Base-by-base conservation (phyloP, 2,329 filamentous ascomycete species). In the Thielaviopsis ethacetica region DNA sequence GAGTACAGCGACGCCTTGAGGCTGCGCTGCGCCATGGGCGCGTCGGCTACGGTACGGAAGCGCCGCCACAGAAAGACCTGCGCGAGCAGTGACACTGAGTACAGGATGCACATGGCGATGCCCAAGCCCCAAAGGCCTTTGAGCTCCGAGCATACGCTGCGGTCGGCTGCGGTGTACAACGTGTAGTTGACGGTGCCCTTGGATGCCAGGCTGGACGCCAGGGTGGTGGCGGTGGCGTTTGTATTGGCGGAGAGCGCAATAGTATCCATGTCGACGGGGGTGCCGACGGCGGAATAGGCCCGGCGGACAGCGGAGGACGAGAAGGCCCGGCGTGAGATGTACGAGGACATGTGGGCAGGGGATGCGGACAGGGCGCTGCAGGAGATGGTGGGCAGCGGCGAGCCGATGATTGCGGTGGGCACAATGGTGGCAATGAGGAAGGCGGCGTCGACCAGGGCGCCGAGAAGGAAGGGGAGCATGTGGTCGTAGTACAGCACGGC, bases 71-170 rank as follows among this genome's bases (percentile, higher is more conserved):
- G 73, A 64, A 81, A 81, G 59, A 75, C 70, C 30, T 76, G 78
- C 53, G 79, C 75, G 55, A 84, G 70, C 53, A 76, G 72, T 1
- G 82, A 84, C 61, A 87, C 77, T 62, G 80, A 76, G 66, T 87
- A 88, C 41, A 88, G 72, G 51, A 86, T 79, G 69, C 83, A 89
- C 55, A 94, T 78, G 4, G 83, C 83, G 70, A 95, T 91, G 69
- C 82, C 81, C 62, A 95, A 71, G 0, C 89, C 90, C 91, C 90
- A 95, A 64, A 93, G 81, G 17, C 86, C 81, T 77, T 95, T 94
- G 69, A 90, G 83, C 74, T 93, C 83, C 66, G 84, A 82, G 73
- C 91, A 96, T 59, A 86, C 86, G 19, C 78, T 70, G 68, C 76
- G 76, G 64, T 75, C 76, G 3, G 75, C 72, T 58, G 75, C 75